Evolutionary conservation across 352 stramenopile genomes (phyloP).

Genomic region (Globisporangium nunn): DNA sequence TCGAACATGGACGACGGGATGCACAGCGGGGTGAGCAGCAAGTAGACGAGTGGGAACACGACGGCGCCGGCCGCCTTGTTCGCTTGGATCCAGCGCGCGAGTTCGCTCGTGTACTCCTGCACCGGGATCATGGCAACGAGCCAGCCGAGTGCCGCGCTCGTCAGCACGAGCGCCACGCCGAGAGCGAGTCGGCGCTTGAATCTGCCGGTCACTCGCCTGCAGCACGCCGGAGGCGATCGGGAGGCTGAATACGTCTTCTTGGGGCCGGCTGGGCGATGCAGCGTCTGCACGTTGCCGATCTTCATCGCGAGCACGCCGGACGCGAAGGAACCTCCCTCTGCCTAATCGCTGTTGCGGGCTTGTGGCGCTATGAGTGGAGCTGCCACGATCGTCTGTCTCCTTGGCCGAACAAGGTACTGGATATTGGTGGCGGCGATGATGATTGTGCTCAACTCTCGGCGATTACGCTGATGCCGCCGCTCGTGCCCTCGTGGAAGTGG

Average conservation of each 20-base stretch:
- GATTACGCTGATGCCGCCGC: neutral
- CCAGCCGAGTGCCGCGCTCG: constrained; percentile 7
- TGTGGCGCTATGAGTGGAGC: neutral
- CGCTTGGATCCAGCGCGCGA: constrained; percentile 40
- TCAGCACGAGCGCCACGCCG: constrained; percentile 7
- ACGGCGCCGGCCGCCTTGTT: constrained; percentile 36
- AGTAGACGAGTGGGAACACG: constrained; percentile 50
- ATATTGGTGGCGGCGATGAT: neutral
- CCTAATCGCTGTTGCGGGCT: neutral
- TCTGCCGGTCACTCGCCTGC: constrained; percentile 3
- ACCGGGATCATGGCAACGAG: constrained; percentile 33
- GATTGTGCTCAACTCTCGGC: neutral
- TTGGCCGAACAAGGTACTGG: neutral
- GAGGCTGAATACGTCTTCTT: neutral
- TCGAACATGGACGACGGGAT: constrained; percentile 65
- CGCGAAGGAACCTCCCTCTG: neutral
- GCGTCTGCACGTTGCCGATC: neutral
- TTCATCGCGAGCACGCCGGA: neutral
- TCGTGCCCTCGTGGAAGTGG: neutral
- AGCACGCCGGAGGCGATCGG: neutral
- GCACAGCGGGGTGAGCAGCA: constrained; percentile 48
- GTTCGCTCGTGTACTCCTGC: constrained; percentile 24
- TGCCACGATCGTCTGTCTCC: no score
- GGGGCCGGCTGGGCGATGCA: neutral
- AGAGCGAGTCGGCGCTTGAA: constrained; percentile 24